Base-by-base conservation (phyloP, 495 filamentous ascomycete species). In the Alectoria sarmentosa region DNA sequence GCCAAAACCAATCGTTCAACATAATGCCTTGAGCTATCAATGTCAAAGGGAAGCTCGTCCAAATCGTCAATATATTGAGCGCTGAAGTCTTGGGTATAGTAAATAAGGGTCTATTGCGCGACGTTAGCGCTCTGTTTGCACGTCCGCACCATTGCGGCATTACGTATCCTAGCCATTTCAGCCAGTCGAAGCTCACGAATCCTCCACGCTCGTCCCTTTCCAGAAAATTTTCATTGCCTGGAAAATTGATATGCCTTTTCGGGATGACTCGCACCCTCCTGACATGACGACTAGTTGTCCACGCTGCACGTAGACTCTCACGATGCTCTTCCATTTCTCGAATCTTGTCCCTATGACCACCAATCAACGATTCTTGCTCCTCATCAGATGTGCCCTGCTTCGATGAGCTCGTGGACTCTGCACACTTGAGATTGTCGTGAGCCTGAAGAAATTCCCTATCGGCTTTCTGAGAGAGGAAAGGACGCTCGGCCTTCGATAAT, bases 1-100 rank as follows among this genome's bases (percentile, higher is more conserved):
- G 76, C 79, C 58, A 81, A 68, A 36, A 80, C 67, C 6, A 81
- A 58, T 44, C 79, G 73, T 63, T 81, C 77, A 49, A 79, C 58
- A 30, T 75, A 70, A 36, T 69, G 69, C 21, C 72, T 71, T 26
- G 75, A 65, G 32, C 68, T 72, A 60, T 77, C 75, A 42, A 76
- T 69, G 55, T 71, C 71, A 37, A 73, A 74, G 15, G 73, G 76
- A 37, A 76, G 72, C 36, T 76, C 64, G 14, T 71, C 71, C 57
- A 73, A 75, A 46, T 76, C 76, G 55, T 79, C 79, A 61, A 80
- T 74, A 59, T 80, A 80, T 60, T 78, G 76, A 2, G 73, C 69
- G 54, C 70, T 74, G 56, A 76, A 77, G 30, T 74, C 71, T 61
- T 79, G 78, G 4, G 77, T 70, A 49, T 71, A 67, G 41, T 76